Conservation (phyloP, 2,329 filamentous ascomycete genomes). For the Botrytis tulipae region DNA sequence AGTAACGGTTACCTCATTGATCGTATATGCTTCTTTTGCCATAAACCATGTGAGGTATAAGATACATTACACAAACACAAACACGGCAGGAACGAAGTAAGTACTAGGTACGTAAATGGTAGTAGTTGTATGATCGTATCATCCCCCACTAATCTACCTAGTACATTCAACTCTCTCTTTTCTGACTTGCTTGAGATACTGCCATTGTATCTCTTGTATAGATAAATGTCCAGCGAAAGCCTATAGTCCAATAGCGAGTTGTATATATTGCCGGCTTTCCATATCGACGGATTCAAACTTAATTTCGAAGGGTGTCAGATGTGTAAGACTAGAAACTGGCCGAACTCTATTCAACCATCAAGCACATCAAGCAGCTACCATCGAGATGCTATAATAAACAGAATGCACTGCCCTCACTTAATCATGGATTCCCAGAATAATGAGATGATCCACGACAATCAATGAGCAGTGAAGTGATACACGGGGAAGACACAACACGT, state of each 20-base stretch:
- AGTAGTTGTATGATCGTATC: not conserved
- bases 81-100: not conserved
- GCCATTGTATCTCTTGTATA: not conserved
- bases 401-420: too few relatives aligned
- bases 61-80: not conserved
- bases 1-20: not conserved
- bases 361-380: not conserved
- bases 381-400: not conserved
- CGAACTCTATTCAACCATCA: not conserved
- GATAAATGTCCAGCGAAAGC: not conserved
- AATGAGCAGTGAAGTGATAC: not conserved
- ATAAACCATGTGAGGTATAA: not conserved
- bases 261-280: not conserved
- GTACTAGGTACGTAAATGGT: not conserved
- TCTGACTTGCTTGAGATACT: not conserved
- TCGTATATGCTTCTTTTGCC: not conserved
- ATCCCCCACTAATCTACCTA: not conserved
- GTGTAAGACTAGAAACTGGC: not conserved
- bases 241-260: not conserved
- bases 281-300: not conserved
- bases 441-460: not conserved
- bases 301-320: not conserved
- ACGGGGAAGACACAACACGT: not conserved
- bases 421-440: not conserved
- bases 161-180: not conserved